Conservation (phyloP, 805 yeast species). For the Candida incommunis region DNA sequence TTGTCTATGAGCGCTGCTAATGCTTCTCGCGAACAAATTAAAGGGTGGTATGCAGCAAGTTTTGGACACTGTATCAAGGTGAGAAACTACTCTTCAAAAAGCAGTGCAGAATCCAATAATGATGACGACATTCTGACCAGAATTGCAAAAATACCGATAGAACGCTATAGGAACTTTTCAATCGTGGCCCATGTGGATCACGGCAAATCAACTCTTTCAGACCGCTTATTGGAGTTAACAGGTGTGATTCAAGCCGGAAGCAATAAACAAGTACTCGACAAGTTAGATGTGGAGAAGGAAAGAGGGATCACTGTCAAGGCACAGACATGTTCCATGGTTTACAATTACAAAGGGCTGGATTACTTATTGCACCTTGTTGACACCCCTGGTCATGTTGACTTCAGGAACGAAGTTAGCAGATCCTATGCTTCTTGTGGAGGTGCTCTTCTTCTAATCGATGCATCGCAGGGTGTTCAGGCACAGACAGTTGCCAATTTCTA, state of each 20-base stretch:
- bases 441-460: conserved; percentile 80
- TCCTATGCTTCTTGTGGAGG: conserved; percentile 96
- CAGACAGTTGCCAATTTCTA: conserved; percentile 97
- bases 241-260: conserved; percentile 69
- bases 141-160: conserved; percentile 66
- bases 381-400: conserved; percentile 97
- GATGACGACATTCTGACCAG: conserved; percentile 34
- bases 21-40: too few relatives aligned
- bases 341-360: conserved; percentile 51
- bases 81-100: too few relatives aligned
- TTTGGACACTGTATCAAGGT: too few relatives aligned
- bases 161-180: conserved; percentile 76
- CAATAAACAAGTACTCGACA: conserved; percentile 78
- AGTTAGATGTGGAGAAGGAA: conserved; percentile 87
- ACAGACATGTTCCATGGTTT: conserved; percentile 91
- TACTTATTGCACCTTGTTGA: conserved; percentile 83
- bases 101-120: too few relatives aligned
- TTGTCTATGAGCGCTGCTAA: too few relatives aligned
- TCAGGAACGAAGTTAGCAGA: conserved; percentile 82
- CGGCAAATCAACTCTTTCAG: conserved; percentile 67
- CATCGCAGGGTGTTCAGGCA: conserved; percentile 93
- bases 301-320: conserved; percentile 96
- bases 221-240: conserved; percentile 72
- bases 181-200: conserved; percentile 95
- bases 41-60: too few relatives aligned